Evolutionary conservation across 2,329 filamentous ascomycete genomes (phyloP).

Genomic region (Trichoderma lentiforme): DNA sequence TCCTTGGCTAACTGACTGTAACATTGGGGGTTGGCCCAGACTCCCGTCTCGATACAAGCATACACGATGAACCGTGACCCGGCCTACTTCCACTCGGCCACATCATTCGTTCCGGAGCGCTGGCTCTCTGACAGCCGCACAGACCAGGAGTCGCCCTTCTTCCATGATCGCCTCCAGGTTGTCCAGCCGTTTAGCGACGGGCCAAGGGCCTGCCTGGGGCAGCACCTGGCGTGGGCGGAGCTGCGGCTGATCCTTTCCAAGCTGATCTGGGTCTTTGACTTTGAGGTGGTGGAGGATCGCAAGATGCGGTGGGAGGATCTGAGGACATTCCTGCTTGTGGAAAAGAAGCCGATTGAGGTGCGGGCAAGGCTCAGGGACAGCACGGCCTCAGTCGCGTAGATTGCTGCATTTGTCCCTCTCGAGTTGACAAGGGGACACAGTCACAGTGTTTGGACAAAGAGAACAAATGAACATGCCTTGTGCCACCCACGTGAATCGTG

Average conservation of each 20-base stretch:
- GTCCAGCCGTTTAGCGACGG: conserved; percentile 15
- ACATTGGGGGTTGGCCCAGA: conserved; percentile 38
- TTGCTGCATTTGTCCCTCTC: not conserved
- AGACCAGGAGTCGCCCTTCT: conserved; percentile 1
- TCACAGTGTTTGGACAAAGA: not conserved
- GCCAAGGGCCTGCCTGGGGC: conserved; percentile 7
- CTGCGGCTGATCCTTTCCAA: conserved; percentile 18
- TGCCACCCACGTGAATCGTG: not conserved
- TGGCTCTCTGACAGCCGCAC: not conserved
- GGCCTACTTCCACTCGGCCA: not conserved
- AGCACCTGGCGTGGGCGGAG: conserved; percentile 16
- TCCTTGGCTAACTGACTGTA: conserved; percentile 32
- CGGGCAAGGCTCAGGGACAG: not conserved
- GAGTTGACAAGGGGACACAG: not conserved
- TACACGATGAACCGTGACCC: conserved; percentile 12
- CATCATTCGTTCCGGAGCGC: conserved; percentile 15
- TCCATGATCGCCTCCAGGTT: conserved; percentile 2
- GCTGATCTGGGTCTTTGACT: conserved; percentile 19
- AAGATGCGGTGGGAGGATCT: conserved; percentile 12
- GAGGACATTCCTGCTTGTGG: conserved; percentile 7
- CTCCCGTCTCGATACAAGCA: conserved; percentile 11
- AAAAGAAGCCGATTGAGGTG: conserved; percentile 11
- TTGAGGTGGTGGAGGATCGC: conserved; percentile 7
- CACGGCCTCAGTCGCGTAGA: not conserved
- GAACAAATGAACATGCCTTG: not conserved